These are phyloP conservation scores for Lasiodiplodia sp. DNA, from an alignment of 2,329 filamentous ascomycete genomes.

Conservation along the genomic window DNA sequence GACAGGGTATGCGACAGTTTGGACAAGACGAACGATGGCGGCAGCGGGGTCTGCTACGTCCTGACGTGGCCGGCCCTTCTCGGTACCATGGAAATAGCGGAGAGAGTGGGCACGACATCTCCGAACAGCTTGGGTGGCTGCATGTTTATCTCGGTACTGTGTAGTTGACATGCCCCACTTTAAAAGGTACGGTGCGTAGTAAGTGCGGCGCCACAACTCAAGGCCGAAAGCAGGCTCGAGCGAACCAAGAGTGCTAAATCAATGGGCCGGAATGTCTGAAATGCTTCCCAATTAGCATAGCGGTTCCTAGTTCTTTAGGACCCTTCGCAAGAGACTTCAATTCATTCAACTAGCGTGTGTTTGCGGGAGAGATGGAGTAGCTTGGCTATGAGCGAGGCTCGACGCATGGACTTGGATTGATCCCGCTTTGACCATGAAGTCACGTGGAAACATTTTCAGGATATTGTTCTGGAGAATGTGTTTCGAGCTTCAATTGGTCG, in stretches of 20 bases:
- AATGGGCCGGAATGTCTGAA: not conserved
- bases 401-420: not conserved
- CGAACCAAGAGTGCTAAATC: not conserved
- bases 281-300: not conserved
- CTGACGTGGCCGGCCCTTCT: no score
- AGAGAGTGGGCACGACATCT: no score
- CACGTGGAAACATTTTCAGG: not conserved
- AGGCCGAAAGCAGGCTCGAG: not conserved
- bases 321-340: not conserved
- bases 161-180: no score
- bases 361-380: no score
- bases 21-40: not conserved
- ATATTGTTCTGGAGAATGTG: not conserved
- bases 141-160: no score
- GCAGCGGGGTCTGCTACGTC: no score
- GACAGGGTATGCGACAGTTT: not conserved
- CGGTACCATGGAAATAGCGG: no score
- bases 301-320: not conserved
- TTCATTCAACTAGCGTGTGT: no score
- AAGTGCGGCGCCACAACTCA: no score
- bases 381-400: not conserved
- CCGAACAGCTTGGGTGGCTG: no score
- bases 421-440: slow-evolving; percentile 3
- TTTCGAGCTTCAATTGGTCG: not conserved
- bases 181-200: no score